A percentile compares a stretch with the other conserved stretches of the same genome.
Conservation (phyloP, 1,139 yeast species). For the Hyphopichia khmerensis region DNA sequence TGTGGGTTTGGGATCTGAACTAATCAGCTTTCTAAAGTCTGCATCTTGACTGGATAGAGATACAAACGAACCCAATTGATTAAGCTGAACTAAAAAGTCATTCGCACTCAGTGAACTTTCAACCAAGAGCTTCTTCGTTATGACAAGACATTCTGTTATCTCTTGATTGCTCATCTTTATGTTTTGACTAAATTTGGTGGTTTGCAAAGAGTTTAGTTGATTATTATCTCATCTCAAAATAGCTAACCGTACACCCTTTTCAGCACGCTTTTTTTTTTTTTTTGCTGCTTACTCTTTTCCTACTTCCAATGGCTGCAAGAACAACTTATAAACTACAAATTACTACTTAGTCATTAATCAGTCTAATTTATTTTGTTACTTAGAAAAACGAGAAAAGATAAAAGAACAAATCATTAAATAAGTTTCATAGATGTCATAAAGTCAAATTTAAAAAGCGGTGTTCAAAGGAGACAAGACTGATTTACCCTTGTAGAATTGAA, state of each 20-base stretch:
- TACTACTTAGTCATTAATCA: too few species aligned
- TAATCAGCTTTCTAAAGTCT: not conserved
- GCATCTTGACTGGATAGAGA: not conserved
- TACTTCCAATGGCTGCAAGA: too few species aligned
- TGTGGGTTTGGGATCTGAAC: not conserved
- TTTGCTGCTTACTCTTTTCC: too few species aligned
- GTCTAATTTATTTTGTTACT: not conserved
- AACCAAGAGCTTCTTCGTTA: conserved; percentile 1
- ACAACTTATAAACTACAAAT: too few species aligned
- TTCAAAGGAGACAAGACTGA: conserved; percentile 71
- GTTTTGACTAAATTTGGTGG: too few species aligned
- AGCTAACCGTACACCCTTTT: not conserved
- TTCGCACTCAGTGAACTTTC: conserved; percentile 1
- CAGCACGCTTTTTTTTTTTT: too few species aligned
- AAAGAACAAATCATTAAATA: not conserved
- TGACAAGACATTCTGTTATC: not conserved
- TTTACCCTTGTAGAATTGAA: conserved; percentile 81
- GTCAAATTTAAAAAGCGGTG: conserved; percentile 59
- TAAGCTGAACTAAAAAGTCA: not conserved
- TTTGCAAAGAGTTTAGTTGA: too few species aligned
- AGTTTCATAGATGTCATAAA: not conserved
- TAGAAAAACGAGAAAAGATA: not conserved
- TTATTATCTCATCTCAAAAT: not conserved
- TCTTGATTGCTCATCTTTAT: not conserved
- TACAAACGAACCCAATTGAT: not conserved